These are phyloP conservation scores for Pseudomonodictys pantanalensis DNA, from an alignment of 495 filamentous ascomycete species.

Conservation along the genomic window DNA sequence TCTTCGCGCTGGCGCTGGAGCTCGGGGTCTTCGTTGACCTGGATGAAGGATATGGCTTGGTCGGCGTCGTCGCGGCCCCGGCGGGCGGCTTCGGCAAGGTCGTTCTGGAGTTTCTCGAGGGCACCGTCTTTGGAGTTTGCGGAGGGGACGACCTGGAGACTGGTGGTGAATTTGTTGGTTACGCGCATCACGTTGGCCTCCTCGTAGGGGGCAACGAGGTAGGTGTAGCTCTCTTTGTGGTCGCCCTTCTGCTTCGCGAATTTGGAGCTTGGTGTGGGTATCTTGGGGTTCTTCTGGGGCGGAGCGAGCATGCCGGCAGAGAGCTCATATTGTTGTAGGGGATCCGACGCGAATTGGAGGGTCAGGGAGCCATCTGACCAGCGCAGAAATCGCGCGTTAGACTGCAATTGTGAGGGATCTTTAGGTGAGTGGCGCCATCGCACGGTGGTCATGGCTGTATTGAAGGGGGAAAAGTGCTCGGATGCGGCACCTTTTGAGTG, in stretches of 20 bases:
- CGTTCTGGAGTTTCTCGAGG: slow-evolving; percentile 67
- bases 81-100: slow-evolving; percentile 59
- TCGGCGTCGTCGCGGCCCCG: slow-evolving; percentile 57
- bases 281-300: slow-evolving; percentile 47
- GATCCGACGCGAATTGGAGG: slow-evolving; percentile 67
- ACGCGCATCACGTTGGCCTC: slow-evolving; percentile 66
- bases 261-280: slow-evolving; percentile 49
- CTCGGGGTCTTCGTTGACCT: slow-evolving; percentile 73
- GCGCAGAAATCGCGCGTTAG: slow-evolving; percentile 71
- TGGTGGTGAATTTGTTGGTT: slow-evolving; percentile 76
- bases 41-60: slow-evolving; percentile 55
- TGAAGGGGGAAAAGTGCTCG: slow-evolving; percentile 55
- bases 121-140: slow-evolving; percentile 72
- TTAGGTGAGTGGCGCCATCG: slow-evolving; percentile 69
- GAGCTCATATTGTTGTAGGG: slow-evolving; percentile 76
- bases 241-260: slow-evolving; percentile 53
- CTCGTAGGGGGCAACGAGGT: slow-evolving; percentile 72
- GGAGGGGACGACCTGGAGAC: slow-evolving; percentile 68
- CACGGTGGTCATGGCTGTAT: slow-evolving; percentile 63
- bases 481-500: slow-evolving; percentile 44
- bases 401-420: slow-evolving; percentile 59
- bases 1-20: slow-evolving; percentile 73
- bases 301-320: slow-evolving; percentile 73
- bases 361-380: slow-evolving; percentile 88
- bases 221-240: slow-evolving; percentile 74